Percentiles rank a stretch among this genome's conserved stretches.
These are phyloP conservation scores for Chara braunii DNA, from an alignment of 139 green algal species.

Conservation along the genomic window DNA sequence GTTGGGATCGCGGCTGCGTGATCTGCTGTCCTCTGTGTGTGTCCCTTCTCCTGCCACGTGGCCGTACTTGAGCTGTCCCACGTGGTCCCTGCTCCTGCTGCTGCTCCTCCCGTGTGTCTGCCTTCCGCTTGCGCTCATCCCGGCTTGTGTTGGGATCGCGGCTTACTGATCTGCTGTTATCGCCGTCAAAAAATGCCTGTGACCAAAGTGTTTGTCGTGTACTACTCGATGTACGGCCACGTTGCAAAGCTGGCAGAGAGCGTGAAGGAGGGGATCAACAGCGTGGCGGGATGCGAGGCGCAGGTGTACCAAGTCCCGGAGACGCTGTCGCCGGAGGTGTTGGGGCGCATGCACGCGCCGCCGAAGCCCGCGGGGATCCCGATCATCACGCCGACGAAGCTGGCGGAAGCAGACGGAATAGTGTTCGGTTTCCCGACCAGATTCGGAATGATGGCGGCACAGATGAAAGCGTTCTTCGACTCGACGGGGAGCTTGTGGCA, in stretches of 20 bases:
- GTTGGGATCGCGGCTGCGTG: too few relatives aligned
- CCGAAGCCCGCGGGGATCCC: constrained; percentile 54
- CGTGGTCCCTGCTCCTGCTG: too few relatives aligned
- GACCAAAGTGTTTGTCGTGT: too few relatives aligned
- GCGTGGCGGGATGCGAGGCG: constrained; percentile 53
- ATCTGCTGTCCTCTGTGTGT: too few relatives aligned
- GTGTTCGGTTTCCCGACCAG: constrained; percentile 73
- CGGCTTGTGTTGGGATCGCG: too few relatives aligned
- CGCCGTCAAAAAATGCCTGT: too few relatives aligned
- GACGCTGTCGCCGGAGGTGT: constrained; percentile 56
- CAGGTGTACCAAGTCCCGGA: constrained; percentile 60
- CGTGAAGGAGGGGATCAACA: constrained; percentile 56
- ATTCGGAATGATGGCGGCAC: constrained; percentile 62
- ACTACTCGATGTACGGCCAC: constrained; percentile 62
- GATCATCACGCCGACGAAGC: constrained; percentile 45
- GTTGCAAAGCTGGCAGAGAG: constrained; percentile 51
- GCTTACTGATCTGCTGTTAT: too few relatives aligned
- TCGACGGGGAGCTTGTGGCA: constrained; percentile 60
- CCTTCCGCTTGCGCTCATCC: too few relatives aligned
- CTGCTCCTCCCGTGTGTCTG: too few relatives aligned
- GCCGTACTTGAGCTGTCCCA: too few relatives aligned
- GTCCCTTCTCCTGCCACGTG: too few relatives aligned
- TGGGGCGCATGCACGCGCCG: constrained; percentile 69
- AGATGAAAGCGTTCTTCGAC: constrained; percentile 72
- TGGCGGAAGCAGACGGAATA: constrained; percentile 61